Evolutionary conservation across 345 rosid genomes (phyloP).

Genomic region (Dipteronia dyeriana): DNA sequence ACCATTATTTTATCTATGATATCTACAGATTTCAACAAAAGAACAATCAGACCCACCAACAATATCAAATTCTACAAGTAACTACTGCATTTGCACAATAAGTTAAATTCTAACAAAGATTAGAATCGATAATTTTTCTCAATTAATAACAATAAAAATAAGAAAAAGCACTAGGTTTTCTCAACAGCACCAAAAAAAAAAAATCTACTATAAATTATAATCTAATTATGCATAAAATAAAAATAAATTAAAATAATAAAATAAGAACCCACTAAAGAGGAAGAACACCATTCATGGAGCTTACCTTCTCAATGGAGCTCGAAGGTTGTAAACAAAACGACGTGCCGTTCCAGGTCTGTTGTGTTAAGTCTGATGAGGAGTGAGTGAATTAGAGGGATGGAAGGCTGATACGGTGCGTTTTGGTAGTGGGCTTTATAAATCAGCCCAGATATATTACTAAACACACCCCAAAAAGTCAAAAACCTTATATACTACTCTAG

Average conservation of each 20-base stretch:
- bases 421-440: no score
- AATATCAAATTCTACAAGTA: background rate
- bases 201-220: background rate
- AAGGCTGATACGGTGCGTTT: no score
- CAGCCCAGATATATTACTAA: no score
- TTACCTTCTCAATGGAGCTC: background rate
- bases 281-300: background rate
- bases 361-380: no score
- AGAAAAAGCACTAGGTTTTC: no score
- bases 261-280: background rate
- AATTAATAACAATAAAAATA: no score
- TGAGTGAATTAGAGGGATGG: no score
- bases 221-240: background rate
- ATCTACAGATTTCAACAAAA: background rate
- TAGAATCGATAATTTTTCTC: background rate
- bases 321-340: background rate
- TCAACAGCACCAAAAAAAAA: background rate
- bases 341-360: no score
- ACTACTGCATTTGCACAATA: background rate
- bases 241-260: background rate
- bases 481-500: no score
- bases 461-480: no score
- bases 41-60: background rate
- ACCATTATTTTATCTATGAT: conserved; percentile 30
- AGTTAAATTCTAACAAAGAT: background rate